A percentile compares a stretch with the other conserved stretches of the same genome.
Evolutionary conservation across 163 green algal genomes (phyloP).

Genomic region (Chlorella variabilis): DNA sequence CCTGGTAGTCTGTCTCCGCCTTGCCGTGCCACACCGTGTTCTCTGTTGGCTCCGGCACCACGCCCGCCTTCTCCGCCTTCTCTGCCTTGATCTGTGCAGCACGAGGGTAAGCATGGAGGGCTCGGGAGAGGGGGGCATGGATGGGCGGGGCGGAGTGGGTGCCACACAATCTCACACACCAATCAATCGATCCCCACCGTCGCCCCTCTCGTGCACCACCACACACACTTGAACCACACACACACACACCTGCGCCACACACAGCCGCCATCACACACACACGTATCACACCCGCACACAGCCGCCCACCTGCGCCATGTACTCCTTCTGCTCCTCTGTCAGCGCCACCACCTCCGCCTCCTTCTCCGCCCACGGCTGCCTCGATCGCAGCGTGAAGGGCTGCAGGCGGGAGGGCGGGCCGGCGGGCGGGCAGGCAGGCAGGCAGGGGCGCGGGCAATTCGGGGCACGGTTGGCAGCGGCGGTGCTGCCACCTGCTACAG

Average conservation of each 20-base stretch:
- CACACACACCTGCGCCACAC: no score
- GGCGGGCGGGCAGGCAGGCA: not conserved
- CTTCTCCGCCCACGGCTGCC: constrained; percentile 88
- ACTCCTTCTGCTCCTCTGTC: constrained; percentile 93
- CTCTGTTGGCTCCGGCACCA: not conserved
- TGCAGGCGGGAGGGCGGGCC: not conserved
- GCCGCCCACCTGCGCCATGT: constrained; percentile 70
- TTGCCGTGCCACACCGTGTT: constrained; percentile 92
- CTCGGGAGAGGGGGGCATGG: not conserved
- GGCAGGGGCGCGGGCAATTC: not conserved
- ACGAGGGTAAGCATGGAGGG: not conserved
- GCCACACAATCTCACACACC: not conserved
- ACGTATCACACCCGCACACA: no score
- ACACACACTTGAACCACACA: no score
- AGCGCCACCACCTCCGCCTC: constrained; percentile 67
- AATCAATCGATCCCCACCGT: not conserved
- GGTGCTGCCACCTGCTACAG: not conserved
- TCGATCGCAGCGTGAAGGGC: constrained; percentile 61
- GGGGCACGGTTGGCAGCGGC: not conserved
- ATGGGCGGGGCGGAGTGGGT: not conserved
- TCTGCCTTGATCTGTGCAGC: constrained; percentile 55
- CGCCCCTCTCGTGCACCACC: no score
- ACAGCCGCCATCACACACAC: no score
- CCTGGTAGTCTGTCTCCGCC: constrained; percentile 84
- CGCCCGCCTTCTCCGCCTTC: constrained; percentile 64